Evolutionary conservation across 176 grass and related monocot species (phyloP).

Genomic region (Chloris gayana): DNA sequence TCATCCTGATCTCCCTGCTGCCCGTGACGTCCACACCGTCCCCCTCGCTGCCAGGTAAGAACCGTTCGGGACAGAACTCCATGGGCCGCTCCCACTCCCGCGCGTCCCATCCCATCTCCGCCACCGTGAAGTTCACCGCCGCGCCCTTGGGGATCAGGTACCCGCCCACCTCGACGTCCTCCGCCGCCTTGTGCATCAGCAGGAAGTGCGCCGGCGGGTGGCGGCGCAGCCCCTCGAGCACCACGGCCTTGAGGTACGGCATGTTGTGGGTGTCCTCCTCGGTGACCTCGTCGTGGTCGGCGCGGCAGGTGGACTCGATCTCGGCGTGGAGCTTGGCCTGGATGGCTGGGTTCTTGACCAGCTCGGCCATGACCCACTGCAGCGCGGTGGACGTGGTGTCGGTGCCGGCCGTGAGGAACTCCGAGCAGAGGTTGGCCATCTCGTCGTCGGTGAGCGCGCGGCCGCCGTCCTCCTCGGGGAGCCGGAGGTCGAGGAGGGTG

Average conservation of each 20-base stretch:
- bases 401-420: conserved; percentile 73
- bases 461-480: conserved; percentile 42
- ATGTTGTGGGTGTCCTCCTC: conserved; percentile 60
- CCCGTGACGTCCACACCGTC: conserved; percentile 64
- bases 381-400: conserved; percentile 70
- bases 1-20: conserved; percentile 70
- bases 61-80: conserved; percentile 66
- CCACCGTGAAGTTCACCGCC: conserved; percentile 63
- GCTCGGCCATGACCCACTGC: conserved; percentile 83
- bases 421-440: conserved; percentile 44
- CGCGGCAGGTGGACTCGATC: conserved; percentile 3
- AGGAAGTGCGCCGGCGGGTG: conserved; percentile 66
- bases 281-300: conserved; percentile 23
- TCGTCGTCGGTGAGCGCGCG: conserved; percentile 51
- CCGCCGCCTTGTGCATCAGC: conserved; percentile 52
- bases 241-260: conserved; percentile 64
- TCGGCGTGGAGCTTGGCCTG: conserved; percentile 53
- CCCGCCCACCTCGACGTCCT: conserved; percentile 48
- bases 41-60: conserved; percentile 55
- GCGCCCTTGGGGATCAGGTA: conserved; percentile 61
- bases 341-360: conserved; percentile 57
- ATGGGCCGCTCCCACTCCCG: conserved; percentile 45
- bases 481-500: conserved; percentile 62
- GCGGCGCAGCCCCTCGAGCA: conserved; percentile 64
- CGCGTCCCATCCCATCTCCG: conserved; percentile 54